Evolutionary conservation across 257 asterid genomes (phyloP).

Genomic region (Mitragyna speciosa): DNA sequence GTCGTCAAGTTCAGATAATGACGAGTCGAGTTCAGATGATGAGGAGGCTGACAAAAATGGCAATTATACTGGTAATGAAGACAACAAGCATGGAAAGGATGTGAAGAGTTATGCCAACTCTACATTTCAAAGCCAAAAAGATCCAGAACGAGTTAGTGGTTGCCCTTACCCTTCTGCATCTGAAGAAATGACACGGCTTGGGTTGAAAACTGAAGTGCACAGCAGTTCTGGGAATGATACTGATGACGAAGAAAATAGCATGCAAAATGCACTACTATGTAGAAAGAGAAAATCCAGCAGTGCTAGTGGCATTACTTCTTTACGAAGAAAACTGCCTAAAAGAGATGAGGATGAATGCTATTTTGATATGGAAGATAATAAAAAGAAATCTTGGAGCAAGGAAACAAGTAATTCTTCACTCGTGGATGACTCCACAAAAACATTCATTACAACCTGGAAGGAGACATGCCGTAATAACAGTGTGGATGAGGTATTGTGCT

Average conservation of each 20-base stretch:
- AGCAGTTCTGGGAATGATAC: slow-evolving; percentile 19
- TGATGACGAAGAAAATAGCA: slow-evolving; percentile 34
- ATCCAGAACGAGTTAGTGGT: slow-evolving; percentile 57
- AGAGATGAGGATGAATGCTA: slow-evolving; percentile 30
- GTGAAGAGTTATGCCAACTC: slow-evolving; percentile 25
- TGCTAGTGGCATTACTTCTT: slow-evolving; percentile 29
- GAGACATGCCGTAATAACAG: slow-evolving; percentile 59
- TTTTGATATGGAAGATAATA: slow-evolving; percentile 14
- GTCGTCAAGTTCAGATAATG: slow-evolving; percentile 72
- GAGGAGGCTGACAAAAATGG: slow-evolving; percentile 49
- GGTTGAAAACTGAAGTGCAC: slow-evolving; percentile 54
- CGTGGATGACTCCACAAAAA: slow-evolving; percentile 51
- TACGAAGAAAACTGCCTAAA: slow-evolving; percentile 47
- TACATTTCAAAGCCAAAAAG: slow-evolving; percentile 33
- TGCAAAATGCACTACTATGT: slow-evolving; percentile 32
- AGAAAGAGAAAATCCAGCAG: slow-evolving; percentile 56
- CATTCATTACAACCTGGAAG: slow-evolving; percentile 74
- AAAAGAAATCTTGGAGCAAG: slow-evolving; percentile 21
- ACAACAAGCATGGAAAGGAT: slow-evolving; percentile 31
- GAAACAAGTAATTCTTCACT: slow-evolving; percentile 31
- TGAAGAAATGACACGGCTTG: slow-evolving; percentile 81
- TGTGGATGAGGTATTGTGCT: slow-evolving; percentile 62
- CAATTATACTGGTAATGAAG: slow-evolving; percentile 39
- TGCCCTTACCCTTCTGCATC: slow-evolving; percentile 95
- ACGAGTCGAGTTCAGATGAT: slow-evolving; percentile 39